Conservation (phyloP, 768 basidiomycete species). For the Suillus discolor region DNA sequence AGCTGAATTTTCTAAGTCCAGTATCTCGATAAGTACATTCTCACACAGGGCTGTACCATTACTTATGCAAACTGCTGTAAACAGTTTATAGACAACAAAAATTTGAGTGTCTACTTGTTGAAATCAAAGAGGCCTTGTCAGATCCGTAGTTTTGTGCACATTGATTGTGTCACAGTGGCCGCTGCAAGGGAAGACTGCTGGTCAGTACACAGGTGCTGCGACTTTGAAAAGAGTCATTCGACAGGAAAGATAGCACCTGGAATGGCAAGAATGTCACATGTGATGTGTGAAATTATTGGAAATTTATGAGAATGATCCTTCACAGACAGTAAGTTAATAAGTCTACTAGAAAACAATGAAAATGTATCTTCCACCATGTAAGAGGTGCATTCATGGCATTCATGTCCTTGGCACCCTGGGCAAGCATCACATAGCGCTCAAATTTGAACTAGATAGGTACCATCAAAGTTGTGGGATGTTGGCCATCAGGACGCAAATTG, state of each 20-base stretch:
- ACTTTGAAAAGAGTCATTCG: conserved; percentile 34
- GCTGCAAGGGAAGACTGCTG: conserved; percentile 31
- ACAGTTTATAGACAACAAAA: too few relatives aligned
- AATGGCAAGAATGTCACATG: conserved; percentile 38
- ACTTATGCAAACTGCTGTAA: too few relatives aligned
- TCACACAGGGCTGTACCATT: too few relatives aligned
- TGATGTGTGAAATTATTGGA: conserved; percentile 31
- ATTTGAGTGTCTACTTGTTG: too few relatives aligned
- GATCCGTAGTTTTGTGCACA: conserved; percentile 34
- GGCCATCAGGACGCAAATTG: not conserved
- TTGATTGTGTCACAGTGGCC: conserved; percentile 28
- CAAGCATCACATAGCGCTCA: not conserved
- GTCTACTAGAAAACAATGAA: not conserved
- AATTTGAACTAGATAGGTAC: conserved; percentile 1
- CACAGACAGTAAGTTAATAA: not conserved
- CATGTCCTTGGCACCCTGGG: not conserved
- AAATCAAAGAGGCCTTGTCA: too few relatives aligned
- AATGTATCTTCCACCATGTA: conserved; percentile 35
- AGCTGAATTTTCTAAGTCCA: too few relatives aligned
- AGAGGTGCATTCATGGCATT: conserved; percentile 18
- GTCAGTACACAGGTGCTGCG: conserved; percentile 32
- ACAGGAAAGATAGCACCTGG: conserved; percentile 36
- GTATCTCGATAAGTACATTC: too few relatives aligned
- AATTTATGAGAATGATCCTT: conserved; percentile 28
- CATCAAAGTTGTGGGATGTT: not conserved